A percentile compares a stretch with the other conserved stretches of the same genome.
Conservation (phyloP, 2,329 filamentous ascomycete genomes). For the Acarospora socialis region DNA sequence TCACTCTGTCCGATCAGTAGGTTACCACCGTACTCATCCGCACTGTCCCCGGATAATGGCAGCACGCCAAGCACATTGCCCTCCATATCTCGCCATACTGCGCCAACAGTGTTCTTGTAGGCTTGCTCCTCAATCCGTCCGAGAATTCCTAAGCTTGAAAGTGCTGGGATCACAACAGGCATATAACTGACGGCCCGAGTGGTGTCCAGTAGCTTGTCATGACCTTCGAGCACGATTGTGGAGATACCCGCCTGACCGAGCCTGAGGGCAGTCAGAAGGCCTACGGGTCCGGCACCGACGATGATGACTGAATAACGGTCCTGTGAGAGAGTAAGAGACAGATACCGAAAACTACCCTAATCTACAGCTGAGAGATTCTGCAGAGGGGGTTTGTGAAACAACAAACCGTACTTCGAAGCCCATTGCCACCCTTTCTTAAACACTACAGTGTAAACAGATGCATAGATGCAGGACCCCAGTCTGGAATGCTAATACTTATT, state of each 20-base stretch:
- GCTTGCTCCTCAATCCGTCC: constrained; percentile 2
- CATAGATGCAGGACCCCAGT: no score
- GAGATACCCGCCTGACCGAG: constrained; percentile 22
- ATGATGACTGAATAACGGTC: background rate
- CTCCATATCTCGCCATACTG: constrained; percentile 9
- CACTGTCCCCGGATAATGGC: constrained; percentile 3
- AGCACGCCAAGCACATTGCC: constrained; percentile 7
- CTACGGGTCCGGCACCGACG: constrained; percentile 27
- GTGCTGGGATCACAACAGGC: background rate
- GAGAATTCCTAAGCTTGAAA: background rate
- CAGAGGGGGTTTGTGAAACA: no score
- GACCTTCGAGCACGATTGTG: constrained; percentile 21
- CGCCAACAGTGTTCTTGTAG: constrained; percentile 6
- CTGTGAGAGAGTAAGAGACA: no score
- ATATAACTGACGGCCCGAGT: background rate
- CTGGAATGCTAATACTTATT: no score
- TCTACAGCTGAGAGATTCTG: no score
- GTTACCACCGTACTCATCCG: constrained; percentile 5
- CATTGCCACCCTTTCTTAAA: no score
- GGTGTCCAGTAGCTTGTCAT: background rate
- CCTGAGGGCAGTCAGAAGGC: constrained; percentile 27
- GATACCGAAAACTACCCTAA: no score
- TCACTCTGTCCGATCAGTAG: constrained; percentile 8
- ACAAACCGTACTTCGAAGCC: no score
- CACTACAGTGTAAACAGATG: no score